Evolutionary conservation across 2,329 filamentous ascomycete genomes (phyloP).

Genomic region (Magnaporthiopsis poae): DNA sequence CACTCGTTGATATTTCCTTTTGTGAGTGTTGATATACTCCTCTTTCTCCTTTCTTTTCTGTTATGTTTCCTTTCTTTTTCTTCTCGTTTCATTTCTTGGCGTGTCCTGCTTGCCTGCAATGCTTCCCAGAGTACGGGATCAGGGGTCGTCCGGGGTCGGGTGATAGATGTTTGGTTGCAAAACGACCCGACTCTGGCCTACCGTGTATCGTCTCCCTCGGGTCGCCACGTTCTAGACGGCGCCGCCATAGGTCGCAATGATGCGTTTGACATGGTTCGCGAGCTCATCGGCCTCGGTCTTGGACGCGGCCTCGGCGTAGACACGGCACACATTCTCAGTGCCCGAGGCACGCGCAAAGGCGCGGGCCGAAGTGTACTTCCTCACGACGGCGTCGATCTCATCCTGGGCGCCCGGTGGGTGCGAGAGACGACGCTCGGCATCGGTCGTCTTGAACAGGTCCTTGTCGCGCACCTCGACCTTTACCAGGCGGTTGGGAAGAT

Average conservation of each 20-base stretch:
- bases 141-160: too few relatives aligned
- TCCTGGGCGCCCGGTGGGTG: conserved; percentile 70
- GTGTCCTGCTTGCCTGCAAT: neutral
- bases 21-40: neutral
- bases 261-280: conserved; percentile 68
- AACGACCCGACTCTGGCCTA: neutral
- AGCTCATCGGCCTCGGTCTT: conserved; percentile 84
- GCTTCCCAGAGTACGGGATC: neutral
- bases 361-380: conserved; percentile 81
- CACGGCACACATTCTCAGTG: conserved; percentile 89
- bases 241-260: conserved; percentile 53
- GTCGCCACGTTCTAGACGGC: neutral
- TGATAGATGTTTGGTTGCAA: neutral
- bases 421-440: conserved; percentile 80
- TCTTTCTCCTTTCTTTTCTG: neutral
- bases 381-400: conserved; percentile 77
- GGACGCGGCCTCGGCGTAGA: conserved; percentile 89
- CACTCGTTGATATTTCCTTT: neutral
- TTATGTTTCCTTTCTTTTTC: neutral
- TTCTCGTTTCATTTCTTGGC: neutral
- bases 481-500: conserved; percentile 90
- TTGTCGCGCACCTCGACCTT: conserved; percentile 84
- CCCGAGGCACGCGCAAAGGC: conserved; percentile 87
- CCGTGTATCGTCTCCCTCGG: neutral
- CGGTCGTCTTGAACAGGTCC: conserved; percentile 79